These are phyloP conservation scores for Fusarium mexicanum DNA, from an alignment of 2,329 filamentous ascomycete species.

Conservation along the genomic window DNA sequence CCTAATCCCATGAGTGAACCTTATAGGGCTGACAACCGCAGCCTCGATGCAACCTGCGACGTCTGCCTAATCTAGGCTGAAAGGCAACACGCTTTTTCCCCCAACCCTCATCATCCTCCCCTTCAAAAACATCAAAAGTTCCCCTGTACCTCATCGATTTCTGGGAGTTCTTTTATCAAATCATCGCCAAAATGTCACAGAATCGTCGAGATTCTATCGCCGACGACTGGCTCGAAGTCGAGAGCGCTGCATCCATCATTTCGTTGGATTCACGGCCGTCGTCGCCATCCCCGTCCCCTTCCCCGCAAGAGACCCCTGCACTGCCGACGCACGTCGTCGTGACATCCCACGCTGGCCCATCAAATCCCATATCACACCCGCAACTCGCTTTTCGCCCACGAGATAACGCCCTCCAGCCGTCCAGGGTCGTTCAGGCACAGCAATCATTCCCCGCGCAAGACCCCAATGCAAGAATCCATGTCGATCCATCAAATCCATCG, in stretches of 20 bases:
- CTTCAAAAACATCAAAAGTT: background rate
- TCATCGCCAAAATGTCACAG: conserved; percentile 1
- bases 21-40: background rate
- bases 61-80: conserved; percentile 24
- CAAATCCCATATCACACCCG: background rate
- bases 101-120: background rate
- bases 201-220: conserved; percentile 10
- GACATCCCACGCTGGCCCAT: background rate
- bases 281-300: background rate
- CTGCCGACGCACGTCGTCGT: background rate
- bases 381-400: background rate
- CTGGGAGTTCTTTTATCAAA: accelerated
- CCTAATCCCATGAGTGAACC: background rate
- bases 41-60: background rate
- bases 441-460: background rate
- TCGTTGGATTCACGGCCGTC: conserved; percentile 16
- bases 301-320: background rate
- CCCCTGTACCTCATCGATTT: accelerated
- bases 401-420: background rate
- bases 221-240: conserved; percentile 39
- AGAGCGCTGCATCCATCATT: conserved; percentile 28
- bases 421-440: too few species aligned
- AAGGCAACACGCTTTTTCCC: background rate
- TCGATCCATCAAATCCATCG: background rate
- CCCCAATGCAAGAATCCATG: accelerated